Evolutionary conservation across 768 basidiomycete species (phyloP), one percentile per base, ranked within the genome.

Genomic region (Tephrocybe sp.): DNA sequence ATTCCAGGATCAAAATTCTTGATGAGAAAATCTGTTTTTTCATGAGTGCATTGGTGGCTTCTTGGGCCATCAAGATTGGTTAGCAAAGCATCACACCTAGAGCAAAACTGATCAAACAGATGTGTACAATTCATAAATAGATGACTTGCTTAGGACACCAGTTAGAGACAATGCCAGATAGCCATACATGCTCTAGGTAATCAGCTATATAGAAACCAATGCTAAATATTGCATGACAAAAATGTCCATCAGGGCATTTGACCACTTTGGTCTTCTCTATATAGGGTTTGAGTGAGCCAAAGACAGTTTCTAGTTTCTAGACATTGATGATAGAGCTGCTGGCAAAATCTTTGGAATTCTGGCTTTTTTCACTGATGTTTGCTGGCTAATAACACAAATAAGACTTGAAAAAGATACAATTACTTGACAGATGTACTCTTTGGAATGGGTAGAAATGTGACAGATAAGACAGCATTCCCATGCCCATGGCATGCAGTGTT

Each of bases 391-490:
- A 39, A 48, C 30, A 11, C 4, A 40, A 12, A 28, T 15, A 34
- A n/a, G n/a, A n/a, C n/a, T 47, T 18, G 42, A 49, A 18, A 51
- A 23, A 32, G 11, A 30, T 30, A 5, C 28, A 30, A 11, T 30
- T 30, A 30, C 28, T 30, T 30, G 28, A 60, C 50, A 17, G 40
- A 6, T 33, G 25, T 21, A 73, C 70, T 56, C 55, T 73, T 73
- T 2, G 70, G 66, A 23, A 73, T 74, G 0, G 70, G 58, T 8
- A 72, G 57, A 47, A 74, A 71, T 4, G 62, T 69, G 7, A 65
- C 42, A 1, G 67, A 66, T 2, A 66, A 18, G 0, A 73, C 60
- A 2, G 53, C 61, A 48, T 61, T 64, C 0, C 65, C 52, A 54
- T 75, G 70, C 0, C 52, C 60, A 8, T 65, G 65, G 0, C 64